A percentile compares a stretch with the other conserved stretches of the same genome.
Conservation (phyloP, 148 eudicot genomes). For the Persicaria tinctoria region DNA sequence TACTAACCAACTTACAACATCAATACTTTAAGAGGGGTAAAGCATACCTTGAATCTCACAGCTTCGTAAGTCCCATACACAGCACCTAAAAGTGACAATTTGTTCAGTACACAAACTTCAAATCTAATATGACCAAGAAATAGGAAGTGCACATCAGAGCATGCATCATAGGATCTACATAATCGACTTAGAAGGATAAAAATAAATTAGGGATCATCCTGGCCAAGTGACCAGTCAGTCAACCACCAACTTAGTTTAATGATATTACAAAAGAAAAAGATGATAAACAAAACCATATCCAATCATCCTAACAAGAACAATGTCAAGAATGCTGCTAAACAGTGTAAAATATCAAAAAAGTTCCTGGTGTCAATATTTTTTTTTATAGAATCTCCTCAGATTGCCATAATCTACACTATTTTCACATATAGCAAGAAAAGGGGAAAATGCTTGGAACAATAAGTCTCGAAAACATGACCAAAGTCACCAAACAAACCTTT, state of each 20-base stretch:
- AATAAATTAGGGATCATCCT: neutral
- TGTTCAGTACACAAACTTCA: no score
- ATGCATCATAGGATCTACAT: neutral
- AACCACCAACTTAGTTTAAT: neutral
- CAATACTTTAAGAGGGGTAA: neutral
- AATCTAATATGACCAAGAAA: no score
- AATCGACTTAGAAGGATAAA: neutral
- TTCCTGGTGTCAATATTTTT: neutral
- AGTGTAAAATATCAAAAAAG: neutral
- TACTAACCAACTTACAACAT: no score
- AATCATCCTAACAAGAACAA: neutral
- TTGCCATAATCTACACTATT: neutral
- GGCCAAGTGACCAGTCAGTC: neutral
- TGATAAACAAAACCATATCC: neutral
- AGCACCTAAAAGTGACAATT: slow-evolving; percentile 50
- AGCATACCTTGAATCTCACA: slow-evolving; percentile 63
- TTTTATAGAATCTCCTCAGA: neutral
- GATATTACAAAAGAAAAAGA: neutral
- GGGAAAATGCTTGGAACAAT: neutral
- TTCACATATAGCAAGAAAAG: neutral
- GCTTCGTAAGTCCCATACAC: slow-evolving; percentile 91
- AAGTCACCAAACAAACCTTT: no score
- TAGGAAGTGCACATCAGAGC: neutral
- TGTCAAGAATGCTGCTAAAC: neutral
- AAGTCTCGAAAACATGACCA: no score